phyloP scores from a whole-genome alignment of 2,329 filamentous ascomycete species.

The Cladophialophora exuberans region DNA sequence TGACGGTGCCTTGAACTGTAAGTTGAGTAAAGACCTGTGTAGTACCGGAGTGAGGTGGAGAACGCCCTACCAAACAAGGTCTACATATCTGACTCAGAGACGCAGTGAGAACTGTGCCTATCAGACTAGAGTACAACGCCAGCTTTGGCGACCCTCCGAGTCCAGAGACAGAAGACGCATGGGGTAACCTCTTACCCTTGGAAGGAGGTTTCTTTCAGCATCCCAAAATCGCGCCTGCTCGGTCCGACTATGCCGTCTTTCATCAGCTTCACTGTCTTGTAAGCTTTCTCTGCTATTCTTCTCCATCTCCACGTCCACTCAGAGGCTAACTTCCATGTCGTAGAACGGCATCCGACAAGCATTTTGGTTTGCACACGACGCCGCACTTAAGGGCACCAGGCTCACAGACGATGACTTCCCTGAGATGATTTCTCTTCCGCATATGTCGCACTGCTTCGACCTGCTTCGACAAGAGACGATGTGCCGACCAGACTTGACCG shows the following conservation, averaged over 20 bases:
- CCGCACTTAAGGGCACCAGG: not conserved
- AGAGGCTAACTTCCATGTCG: not conserved
- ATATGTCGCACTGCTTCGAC: slow-evolving; percentile 1
- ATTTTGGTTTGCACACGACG: not conserved
- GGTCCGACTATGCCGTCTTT: slow-evolving; percentile 1
- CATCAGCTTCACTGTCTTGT: slow-evolving; percentile 1
- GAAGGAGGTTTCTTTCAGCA: not conserved
- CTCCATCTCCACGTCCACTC: too few relatives aligned
- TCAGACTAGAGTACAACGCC: not conserved
- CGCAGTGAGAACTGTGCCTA: not conserved
- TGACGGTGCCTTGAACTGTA: not conserved
- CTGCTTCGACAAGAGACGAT: not conserved
- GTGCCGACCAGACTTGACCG: slow-evolving; percentile 1
- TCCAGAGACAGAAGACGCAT: not conserved
- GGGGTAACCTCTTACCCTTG: not conserved
- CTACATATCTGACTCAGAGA: not conserved
- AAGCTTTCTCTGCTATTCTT: too few relatives aligned
- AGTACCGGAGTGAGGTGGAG: too few relatives aligned
- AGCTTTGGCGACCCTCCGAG: not conserved
- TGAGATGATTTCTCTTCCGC: not conserved
- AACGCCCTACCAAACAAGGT: not conserved
- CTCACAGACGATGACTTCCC: not conserved
- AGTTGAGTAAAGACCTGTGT: not conserved
- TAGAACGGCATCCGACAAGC: slow-evolving; percentile 4
- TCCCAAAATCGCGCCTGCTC: not conserved